A percentile compares a stretch with the other conserved stretches of the same genome.
phyloP scores from a whole-genome alignment of 768 basidiomycete species.

The Tylopilus sp. region DNA sequence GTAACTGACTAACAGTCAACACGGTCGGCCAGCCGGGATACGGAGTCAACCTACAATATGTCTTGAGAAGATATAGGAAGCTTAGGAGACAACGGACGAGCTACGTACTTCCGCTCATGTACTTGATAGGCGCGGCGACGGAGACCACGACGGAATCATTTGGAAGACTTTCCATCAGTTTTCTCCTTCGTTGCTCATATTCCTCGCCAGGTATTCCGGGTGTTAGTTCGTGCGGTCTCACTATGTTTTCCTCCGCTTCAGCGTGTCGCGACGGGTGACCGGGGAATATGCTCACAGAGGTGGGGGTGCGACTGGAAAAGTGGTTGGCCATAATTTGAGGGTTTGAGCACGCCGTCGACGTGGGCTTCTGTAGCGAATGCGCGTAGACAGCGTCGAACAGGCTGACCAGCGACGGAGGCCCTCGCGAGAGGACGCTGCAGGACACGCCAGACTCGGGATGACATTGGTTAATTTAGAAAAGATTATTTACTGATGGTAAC shows the following conservation, averaged over 20 bases:
- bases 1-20: constrained; percentile 55
- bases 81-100: constrained; percentile 6
- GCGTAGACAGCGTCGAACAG: constrained; percentile 8
- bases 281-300: constrained; percentile 45
- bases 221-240: constrained; percentile 66
- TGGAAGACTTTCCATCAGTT: constrained; percentile 72
- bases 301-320: constrained; percentile 77
- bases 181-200: constrained; percentile 67
- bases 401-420: not conserved
- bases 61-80: constrained; percentile 34
- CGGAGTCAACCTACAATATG: constrained; percentile 64
- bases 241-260: constrained; percentile 29
- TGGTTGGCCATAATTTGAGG: constrained; percentile 79
- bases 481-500: not conserved
- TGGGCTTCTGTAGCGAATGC: constrained; percentile 34
- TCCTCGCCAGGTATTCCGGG: constrained; percentile 77
- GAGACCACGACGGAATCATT: constrained; percentile 72
- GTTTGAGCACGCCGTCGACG: constrained; percentile 45
- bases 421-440: constrained; percentile 3
- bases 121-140: constrained; percentile 77
- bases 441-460: constrained; percentile 13
- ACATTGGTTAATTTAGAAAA: constrained; percentile 16
- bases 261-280: not conserved
- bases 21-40: constrained; percentile 2
- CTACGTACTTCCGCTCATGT: constrained; percentile 75